phyloP scores from a whole-genome alignment of 768 basidiomycete genomes.

The Lyophyllum semitale region DNA sequence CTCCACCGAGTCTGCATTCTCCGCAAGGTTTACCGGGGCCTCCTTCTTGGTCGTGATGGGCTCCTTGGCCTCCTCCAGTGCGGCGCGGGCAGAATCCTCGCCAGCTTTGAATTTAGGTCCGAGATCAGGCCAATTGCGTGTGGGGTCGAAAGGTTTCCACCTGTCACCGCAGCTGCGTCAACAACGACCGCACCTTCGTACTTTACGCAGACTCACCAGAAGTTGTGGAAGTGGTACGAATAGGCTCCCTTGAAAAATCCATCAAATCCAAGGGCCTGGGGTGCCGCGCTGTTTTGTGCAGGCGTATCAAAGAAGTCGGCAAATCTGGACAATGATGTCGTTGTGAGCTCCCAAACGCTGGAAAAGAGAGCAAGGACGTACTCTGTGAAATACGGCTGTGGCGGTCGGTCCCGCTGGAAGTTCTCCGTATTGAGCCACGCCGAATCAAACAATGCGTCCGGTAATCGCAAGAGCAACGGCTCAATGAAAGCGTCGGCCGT shows the following conservation, averaged over 20 bases:
- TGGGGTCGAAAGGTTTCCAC: constrained; percentile 92
- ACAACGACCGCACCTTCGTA: background rate
- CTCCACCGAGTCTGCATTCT: constrained; percentile 38
- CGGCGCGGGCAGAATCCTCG: constrained; percentile 63
- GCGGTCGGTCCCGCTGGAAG: constrained; percentile 87
- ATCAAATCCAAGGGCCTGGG: constrained; percentile 82
- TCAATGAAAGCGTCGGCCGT: constrained; percentile 82
- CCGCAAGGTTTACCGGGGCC: constrained; percentile 11
- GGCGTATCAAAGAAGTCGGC: constrained; percentile 83
- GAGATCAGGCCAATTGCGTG: constrained; percentile 90
- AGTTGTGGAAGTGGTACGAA: constrained; percentile 94
- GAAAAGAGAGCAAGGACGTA: constrained; percentile 32
- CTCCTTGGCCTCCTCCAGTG: constrained; percentile 32
- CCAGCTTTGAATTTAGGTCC: constrained; percentile 75
- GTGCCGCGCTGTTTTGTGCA: constrained; percentile 66
- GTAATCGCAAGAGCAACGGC: constrained; percentile 73
- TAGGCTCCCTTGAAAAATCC: constrained; percentile 94
- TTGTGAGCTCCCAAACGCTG: background rate
- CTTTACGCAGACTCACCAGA: constrained; percentile 61
- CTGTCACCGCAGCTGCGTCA: constrained; percentile 36
- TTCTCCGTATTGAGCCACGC: constrained; percentile 94
- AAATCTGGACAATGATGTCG: constrained; percentile 50
- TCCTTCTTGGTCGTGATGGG: constrained; percentile 20
- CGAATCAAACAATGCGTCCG: constrained; percentile 91
- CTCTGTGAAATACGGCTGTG: constrained; percentile 90